These are phyloP conservation scores for Trichosporon ovoides DNA, from an alignment of 1,284 basidiomycete genomes.

Conservation along the genomic window DNA sequence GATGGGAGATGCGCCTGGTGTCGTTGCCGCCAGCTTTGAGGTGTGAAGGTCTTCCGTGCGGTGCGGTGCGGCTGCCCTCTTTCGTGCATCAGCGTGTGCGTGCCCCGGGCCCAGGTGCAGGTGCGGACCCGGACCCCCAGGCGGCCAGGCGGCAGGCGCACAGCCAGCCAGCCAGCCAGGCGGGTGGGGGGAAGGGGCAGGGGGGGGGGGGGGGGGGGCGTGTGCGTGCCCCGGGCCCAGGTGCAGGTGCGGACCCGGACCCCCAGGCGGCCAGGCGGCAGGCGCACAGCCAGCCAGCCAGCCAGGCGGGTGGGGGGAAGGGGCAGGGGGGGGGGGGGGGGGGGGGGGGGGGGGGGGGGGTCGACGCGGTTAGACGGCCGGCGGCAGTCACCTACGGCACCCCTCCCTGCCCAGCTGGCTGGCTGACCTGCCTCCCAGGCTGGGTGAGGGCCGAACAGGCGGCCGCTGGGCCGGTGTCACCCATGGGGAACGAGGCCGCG, in stretches of 20 bases:
- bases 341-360: neutral
- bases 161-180: neutral
- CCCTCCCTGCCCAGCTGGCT: no score
- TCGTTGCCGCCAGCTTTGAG: slow-evolving; percentile 1
- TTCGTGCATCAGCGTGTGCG: neutral
- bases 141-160: no score
- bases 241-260: neutral
- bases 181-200: neutral
- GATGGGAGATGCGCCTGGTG: slow-evolving; percentile 1
- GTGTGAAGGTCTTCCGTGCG: slow-evolving; percentile 1
- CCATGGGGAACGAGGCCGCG: neutral
- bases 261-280: no score
- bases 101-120: neutral
- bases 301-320: no score
- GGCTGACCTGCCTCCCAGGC: neutral
- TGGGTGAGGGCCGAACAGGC: neutral
- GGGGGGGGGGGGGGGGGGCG: neutral
- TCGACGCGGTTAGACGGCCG: slow-evolving; percentile 5
- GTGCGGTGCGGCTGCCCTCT: neutral
- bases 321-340: neutral
- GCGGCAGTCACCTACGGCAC: neutral
- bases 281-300: neutral
- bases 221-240: neutral
- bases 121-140: slow-evolving; percentile 3
- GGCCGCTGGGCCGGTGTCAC: neutral